Percentiles rank a stretch among this genome's conserved stretches.
Conservation (phyloP, 306 rosid species). For the Luffa aegyptiaca region DNA sequence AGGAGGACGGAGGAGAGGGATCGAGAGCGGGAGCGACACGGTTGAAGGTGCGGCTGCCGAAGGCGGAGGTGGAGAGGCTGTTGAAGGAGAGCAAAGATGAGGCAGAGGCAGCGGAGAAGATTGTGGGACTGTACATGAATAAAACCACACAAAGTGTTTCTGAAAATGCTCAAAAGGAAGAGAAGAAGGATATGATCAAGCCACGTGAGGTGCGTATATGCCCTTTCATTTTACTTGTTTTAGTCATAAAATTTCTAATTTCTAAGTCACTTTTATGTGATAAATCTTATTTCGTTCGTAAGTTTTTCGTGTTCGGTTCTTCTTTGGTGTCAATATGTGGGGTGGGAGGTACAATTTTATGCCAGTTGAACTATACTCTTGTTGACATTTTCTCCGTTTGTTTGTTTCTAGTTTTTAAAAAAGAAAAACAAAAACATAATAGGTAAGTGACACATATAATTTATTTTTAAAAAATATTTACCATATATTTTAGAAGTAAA, state of each 20-base stretch:
- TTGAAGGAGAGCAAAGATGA: constrained; percentile 47
- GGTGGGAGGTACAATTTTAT: too few relatives aligned
- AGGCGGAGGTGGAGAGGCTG: constrained; percentile 59
- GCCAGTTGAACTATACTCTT: too few relatives aligned
- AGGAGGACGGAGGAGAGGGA: background rate
- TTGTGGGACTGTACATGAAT: constrained; percentile 47
- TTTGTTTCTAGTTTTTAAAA: too few relatives aligned
- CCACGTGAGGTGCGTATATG: constrained; percentile 40
- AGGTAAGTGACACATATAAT: too few relatives aligned
- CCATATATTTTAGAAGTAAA: too few relatives aligned
- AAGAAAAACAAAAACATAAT: too few relatives aligned
- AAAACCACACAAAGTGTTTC: constrained; percentile 6
- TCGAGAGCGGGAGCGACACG: constrained; percentile 18
- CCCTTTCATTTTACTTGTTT: background rate
- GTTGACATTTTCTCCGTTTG: too few relatives aligned
- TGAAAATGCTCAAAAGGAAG: constrained; percentile 1
- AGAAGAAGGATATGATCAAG: constrained; percentile 13
- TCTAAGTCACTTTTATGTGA: background rate
- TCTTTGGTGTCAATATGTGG: too few relatives aligned
- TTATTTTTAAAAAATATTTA: too few relatives aligned
- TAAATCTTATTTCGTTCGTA: too few relatives aligned
- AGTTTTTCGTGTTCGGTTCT: too few relatives aligned
- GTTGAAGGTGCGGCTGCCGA: constrained; percentile 64
- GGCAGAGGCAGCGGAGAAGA: constrained; percentile 63
- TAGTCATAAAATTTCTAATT: background rate